Evolutionary conservation across 805 yeast species (phyloP).

Genomic region (Soucietia sequanensis): DNA sequence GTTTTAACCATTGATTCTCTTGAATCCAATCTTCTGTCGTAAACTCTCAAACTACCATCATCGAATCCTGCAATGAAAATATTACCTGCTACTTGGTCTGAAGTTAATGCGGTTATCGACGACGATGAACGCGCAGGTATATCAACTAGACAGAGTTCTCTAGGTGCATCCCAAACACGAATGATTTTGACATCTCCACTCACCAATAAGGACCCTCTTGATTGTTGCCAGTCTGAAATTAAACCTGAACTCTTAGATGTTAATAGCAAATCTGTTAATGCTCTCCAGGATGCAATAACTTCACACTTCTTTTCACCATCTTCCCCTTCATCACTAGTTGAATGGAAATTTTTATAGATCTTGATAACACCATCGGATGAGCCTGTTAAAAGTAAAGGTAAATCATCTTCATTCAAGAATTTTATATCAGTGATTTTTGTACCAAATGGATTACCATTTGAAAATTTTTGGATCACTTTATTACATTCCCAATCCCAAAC

Average conservation of each 20-base stretch:
- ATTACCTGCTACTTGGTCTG: conserved; percentile 95
- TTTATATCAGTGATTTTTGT: conserved; percentile 85
- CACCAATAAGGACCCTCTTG: conserved; percentile 83
- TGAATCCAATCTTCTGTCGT: conserved; percentile 83
- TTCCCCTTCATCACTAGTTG: conserved; percentile 25
- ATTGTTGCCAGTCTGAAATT: conserved; percentile 95
- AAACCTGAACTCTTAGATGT: conserved; percentile 82
- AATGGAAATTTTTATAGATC: conserved; percentile 73
- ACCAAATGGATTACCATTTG: conserved; percentile 83
- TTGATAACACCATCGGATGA: conserved; percentile 94
- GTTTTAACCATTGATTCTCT: conserved; percentile 81
- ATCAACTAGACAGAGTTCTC: conserved; percentile 82
- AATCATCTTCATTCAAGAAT: conserved; percentile 88
- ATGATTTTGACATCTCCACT: conserved; percentile 95
- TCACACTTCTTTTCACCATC: conserved; percentile 39
- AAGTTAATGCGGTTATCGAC: conserved; percentile 83
- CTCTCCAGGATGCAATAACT: conserved; percentile 87
- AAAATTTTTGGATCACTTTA: conserved; percentile 61
- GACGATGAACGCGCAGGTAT: conserved; percentile 90
- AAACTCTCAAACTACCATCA: conserved; percentile 85
- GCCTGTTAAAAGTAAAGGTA: conserved; percentile 80
- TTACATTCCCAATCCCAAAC: conserved; percentile 85
- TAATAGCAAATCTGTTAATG: conserved; percentile 77
- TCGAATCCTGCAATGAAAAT: conserved; percentile 88
- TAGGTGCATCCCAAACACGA: conserved; percentile 94